These are phyloP conservation scores for Neoscytalidium dimidiatum DNA, from an alignment of 2,329 filamentous ascomycete species.

Conservation along the genomic window DNA sequence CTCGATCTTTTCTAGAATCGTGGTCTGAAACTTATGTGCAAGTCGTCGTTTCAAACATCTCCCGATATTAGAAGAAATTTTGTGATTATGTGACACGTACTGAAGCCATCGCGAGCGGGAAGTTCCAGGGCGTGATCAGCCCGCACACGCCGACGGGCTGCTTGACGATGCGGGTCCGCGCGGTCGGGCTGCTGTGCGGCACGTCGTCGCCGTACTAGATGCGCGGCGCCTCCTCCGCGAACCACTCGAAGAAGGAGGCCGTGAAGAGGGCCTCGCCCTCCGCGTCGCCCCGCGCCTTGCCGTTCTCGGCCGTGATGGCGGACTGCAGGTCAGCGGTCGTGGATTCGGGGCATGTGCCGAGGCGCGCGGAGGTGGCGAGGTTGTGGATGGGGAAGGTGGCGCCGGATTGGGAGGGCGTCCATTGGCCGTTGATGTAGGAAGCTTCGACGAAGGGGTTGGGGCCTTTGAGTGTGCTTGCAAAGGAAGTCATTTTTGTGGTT, in stretches of 20 bases:
- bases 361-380: not conserved
- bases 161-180: slow-evolving; percentile 70
- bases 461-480: not conserved
- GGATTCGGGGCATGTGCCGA: not conserved
- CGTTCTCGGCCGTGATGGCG: slow-evolving; percentile 71
- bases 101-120: not conserved
- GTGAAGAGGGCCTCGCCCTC: slow-evolving; percentile 32
- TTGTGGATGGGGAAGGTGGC: not conserved
- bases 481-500: slow-evolving; percentile 11
- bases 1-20: too few relatives aligned
- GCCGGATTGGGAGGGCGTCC: slow-evolving; percentile 7
- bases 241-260: slow-evolving; percentile 58
- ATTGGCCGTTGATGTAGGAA: slow-evolving; percentile 20
- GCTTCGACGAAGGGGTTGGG: slow-evolving; percentile 11
- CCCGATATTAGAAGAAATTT: too few relatives aligned
- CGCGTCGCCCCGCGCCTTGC: slow-evolving; percentile 66
- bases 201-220: slow-evolving; percentile 63
- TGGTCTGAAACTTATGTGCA: too few relatives aligned
- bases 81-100: too few relatives aligned
- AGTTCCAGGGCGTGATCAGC: slow-evolving; percentile 37
- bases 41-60: too few relatives aligned
- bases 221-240: slow-evolving; percentile 61
- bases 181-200: slow-evolving; percentile 54
- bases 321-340: not conserved
- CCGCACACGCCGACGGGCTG: slow-evolving; percentile 49